These are phyloP conservation scores for Plasmodium sp. DNA, from an alignment of 169 alveolate species.

Conservation along the genomic window DNA sequence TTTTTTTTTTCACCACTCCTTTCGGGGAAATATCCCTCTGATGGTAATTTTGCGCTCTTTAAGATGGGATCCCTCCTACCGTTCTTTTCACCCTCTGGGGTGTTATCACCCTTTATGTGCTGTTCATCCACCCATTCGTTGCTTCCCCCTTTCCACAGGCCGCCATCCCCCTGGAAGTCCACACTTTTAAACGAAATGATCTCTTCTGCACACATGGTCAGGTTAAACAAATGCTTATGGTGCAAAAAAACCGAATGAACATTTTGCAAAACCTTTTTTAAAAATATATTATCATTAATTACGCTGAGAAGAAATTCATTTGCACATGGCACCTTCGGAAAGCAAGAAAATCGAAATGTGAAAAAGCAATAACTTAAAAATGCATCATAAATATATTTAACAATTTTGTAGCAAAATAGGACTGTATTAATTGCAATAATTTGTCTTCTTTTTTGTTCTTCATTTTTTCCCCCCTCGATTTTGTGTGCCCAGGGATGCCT, in stretches of 20 bases:
- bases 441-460: conserved; percentile 6
- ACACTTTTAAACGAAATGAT: conserved; percentile 11
- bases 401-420: conserved; percentile 38
- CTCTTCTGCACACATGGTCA: background rate
- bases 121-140: background rate
- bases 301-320: conserved; percentile 15
- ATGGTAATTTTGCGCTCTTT: background rate
- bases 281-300: conserved; percentile 51
- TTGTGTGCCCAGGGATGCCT: background rate
- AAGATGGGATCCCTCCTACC: background rate
- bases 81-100: background rate
- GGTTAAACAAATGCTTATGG: conserved; percentile 30
- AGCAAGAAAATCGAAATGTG: conserved; percentile 38
- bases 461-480: background rate
- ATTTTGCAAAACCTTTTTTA: conserved; percentile 62
- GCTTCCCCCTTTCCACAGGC: background rate
- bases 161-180: background rate
- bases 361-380: conserved; percentile 69
- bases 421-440: conserved; percentile 19
- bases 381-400: conserved; percentile 51
- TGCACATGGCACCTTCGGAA: conserved; percentile 16
- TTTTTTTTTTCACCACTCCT: background rate
- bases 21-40: background rate
- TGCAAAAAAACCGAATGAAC: conserved; percentile 11
- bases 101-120: background rate